A percentile compares a stretch with the other conserved stretches of the same genome.
phyloP scores from a whole-genome alignment of 495 filamentous ascomycete species.

The Podospora fimiseda region DNA sequence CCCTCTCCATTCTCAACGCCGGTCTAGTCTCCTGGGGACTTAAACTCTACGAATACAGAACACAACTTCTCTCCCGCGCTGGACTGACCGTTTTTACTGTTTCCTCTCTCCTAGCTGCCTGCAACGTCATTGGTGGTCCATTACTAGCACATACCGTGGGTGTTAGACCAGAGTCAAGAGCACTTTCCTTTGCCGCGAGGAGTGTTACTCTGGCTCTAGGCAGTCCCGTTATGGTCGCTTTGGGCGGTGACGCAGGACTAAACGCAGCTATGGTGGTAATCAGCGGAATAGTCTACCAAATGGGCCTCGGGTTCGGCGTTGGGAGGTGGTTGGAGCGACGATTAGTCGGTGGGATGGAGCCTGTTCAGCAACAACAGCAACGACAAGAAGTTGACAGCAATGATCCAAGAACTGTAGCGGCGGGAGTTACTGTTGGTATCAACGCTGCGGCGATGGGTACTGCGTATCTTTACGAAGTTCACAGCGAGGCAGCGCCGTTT shows the following conservation, averaged over 20 bases:
- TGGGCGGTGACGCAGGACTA: constrained; percentile 36
- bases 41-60: constrained; percentile 43
- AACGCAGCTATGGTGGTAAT: constrained; percentile 42
- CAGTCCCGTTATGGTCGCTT: constrained; percentile 30
- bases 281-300: constrained; percentile 41
- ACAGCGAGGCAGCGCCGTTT: constrained; percentile 41
- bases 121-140: constrained; percentile 33
- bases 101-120: constrained; percentile 25
- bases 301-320: constrained; percentile 28
- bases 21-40: constrained; percentile 42
- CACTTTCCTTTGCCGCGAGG: constrained; percentile 39
- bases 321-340: constrained; percentile 32
- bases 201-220: constrained; percentile 40
- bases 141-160: constrained; percentile 29
- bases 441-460: constrained; percentile 49
- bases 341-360: background rate
- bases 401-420: constrained; percentile 31
- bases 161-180: constrained; percentile 22
- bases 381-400: constrained; percentile 1
- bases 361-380: background rate
- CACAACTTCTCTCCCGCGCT: constrained; percentile 32
- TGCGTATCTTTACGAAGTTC: constrained; percentile 39
- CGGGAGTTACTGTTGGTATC: constrained; percentile 41
- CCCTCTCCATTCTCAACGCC: constrained; percentile 36
- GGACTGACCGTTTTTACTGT: constrained; percentile 32